phyloP scores from a whole-genome alignment of 768 basidiomycete genomes.

The Amanita molliuscula region DNA sequence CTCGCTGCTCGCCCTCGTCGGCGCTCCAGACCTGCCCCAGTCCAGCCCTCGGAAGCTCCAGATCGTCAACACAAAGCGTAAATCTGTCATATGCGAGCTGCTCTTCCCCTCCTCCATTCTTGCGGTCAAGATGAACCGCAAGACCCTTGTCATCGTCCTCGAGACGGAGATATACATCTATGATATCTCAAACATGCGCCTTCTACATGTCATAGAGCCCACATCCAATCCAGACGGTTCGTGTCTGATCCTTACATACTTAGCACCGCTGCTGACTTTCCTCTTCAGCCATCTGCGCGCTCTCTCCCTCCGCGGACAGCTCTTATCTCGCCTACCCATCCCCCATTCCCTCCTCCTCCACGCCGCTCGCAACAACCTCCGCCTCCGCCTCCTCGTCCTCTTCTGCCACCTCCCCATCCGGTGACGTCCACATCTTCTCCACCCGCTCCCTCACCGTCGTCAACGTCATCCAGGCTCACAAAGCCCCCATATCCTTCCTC shows the following conservation, averaged over 20 bases:
- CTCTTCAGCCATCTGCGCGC: conserved; percentile 78
- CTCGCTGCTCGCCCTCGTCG: conserved; percentile 92
- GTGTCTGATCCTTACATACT: conserved; percentile 8
- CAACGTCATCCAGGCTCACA: conserved; percentile 97
- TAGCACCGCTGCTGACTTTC: background rate
- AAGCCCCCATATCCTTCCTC: conserved; percentile 82
- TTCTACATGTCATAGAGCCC: conserved; percentile 96
- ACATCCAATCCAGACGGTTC: conserved; percentile 90
- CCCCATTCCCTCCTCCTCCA: conserved; percentile 76
- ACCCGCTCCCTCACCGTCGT: conserved; percentile 85
- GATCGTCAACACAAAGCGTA: conserved; percentile 99
- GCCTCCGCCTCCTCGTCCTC: conserved; percentile 20
- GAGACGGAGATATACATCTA: conserved; percentile 99
- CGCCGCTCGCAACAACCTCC: conserved; percentile 36
- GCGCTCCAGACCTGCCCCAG: conserved; percentile 85
- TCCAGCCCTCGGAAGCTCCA: conserved; percentile 90
- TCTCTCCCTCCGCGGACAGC: conserved; percentile 88
- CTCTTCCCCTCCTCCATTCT: conserved; percentile 95
- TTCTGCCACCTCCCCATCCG: conserved; percentile 18
- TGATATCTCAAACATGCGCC: conserved; percentile 97
- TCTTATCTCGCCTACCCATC: conserved; percentile 96
- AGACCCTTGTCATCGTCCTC: conserved; percentile 90
- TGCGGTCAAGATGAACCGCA: conserved; percentile 95
- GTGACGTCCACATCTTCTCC: conserved; percentile 92
- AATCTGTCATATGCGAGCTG: conserved; percentile 98